Evolutionary conservation across 352 stramenopile genomes (phyloP).

Genomic region (Globisporangium okanoganense): DNA sequence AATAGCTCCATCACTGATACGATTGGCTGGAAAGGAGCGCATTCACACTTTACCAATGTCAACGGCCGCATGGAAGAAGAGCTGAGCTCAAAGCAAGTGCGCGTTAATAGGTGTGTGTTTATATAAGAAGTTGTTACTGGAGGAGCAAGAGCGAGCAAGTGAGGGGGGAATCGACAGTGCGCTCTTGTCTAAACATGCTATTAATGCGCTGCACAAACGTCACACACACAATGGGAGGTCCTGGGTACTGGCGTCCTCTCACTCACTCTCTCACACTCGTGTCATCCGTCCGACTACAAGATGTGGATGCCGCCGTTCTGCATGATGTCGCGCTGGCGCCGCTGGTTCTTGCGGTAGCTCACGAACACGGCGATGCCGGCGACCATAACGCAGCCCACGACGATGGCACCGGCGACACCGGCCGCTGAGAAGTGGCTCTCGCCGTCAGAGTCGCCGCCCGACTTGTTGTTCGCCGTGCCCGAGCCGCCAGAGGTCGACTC

Average conservation of each 20-base stretch:
- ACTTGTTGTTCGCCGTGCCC: constrained; percentile 38
- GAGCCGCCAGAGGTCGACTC: constrained; percentile 7
- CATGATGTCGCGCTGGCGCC: constrained; percentile 74
- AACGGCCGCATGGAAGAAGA: too few species aligned
- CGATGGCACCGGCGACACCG: constrained; percentile 52
- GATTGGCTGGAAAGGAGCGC: too few species aligned
- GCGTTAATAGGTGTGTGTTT: too few species aligned
- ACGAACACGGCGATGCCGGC: constrained; percentile 33
- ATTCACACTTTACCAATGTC: too few species aligned
- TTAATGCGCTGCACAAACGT: constrained; percentile 3
- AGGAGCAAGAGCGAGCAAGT: neutral
- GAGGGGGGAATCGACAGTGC: neutral
- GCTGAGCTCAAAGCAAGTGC: too few species aligned
- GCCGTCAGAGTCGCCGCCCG: neutral
- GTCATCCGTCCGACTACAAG: constrained; percentile 14
- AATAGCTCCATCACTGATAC: too few species aligned
- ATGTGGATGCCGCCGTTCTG: constrained; percentile 49
- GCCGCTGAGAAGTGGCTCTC: constrained; percentile 39
- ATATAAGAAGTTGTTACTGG: neutral
- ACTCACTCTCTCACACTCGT: neutral
- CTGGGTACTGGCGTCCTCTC: too few species aligned
- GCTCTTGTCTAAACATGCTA: constrained; percentile 8
- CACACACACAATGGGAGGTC: neutral
- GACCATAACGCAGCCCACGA: constrained; percentile 50
- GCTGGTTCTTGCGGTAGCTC: constrained; percentile 81